Evolutionary conservation across 2,329 filamentous ascomycete species (phyloP), one percentile per base, ranked within the genome.

Genomic region (Fusarium nurragi): DNA sequence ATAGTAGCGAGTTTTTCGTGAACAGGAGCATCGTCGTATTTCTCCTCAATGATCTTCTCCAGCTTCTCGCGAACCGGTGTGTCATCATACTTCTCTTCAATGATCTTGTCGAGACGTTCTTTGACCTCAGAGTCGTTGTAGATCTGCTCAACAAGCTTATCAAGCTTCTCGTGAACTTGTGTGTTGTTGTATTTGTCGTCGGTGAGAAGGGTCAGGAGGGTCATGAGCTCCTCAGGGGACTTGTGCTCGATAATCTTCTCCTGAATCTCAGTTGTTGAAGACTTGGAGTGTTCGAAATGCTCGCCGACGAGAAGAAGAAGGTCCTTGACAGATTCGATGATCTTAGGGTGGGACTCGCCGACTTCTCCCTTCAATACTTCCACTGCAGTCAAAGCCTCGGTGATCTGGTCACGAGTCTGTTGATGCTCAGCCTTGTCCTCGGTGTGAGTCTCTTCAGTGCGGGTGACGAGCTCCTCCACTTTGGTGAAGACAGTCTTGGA

Each of bases 211-310:
- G 81, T 75, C 0, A 85, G 84, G 3, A 89, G 79, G 53, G 88
- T 60, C 56, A 67, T 79, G 23, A 83, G 80, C n/a, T 83, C 82
- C 63, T 90, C 85, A 2, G 83, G 83, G 12, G 84, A 82, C 72
- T 86, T 88, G 52, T 87, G 79, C 52, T 90, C 87, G 52, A 88
- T 79, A 60, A 90, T 85, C 72, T 83, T 86, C 59, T 85, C 81
- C 65, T 87, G 80, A 22, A 90, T 80, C 4, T 82, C 80, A 8
- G 77, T 82, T 1, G 82, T 79, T 1, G 89, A 85, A 40, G 86
- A 84, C 77, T 94, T 93, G 14, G 93, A 91, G 73, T 97, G 92
- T 69, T 97, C 93, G 71, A 91, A 97, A 75, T 98, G 94, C 74
- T 96, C 87, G 22, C 88, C 90, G 52, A 97, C 91, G 22, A 96